Percentiles rank a stretch among this genome's conserved stretches.
Evolutionary conservation across 495 filamentous ascomycete genomes (phyloP).

Genomic region (Lasiosphaeria ovina): DNA sequence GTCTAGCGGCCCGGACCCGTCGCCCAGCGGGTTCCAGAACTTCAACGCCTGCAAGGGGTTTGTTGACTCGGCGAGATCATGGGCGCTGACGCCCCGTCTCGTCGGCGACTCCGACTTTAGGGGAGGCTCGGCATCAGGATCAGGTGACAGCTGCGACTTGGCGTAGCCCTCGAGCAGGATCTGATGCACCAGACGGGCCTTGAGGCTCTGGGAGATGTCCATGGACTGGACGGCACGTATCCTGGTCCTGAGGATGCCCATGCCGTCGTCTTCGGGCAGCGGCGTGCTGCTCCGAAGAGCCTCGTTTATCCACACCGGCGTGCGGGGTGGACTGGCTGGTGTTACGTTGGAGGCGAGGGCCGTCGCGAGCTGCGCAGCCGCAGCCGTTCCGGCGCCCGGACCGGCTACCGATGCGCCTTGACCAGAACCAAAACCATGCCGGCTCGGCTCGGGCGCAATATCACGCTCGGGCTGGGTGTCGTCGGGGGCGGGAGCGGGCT

Average conservation of each 20-base stretch:
- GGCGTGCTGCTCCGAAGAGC: conserved; percentile 8
- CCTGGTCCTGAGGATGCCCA: conserved; percentile 68
- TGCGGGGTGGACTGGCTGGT: background rate
- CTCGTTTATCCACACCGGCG: conserved; percentile 11
- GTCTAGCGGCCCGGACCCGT: conserved; percentile 38
- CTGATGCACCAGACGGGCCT: conserved; percentile 79
- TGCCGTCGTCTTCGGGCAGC: conserved; percentile 92
- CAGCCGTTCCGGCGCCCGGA: background rate
- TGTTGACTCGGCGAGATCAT: conserved; percentile 22
- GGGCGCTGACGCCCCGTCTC: conserved; percentile 26
- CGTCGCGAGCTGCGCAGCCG: background rate
- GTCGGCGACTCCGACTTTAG: conserved; percentile 29
- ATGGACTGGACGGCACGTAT: conserved; percentile 74
- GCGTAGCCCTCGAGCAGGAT: conserved; percentile 79
- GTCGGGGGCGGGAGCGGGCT: background rate
- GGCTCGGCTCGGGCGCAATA: background rate
- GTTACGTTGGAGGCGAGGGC: background rate
- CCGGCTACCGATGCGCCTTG: background rate
- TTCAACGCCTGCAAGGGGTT: conserved; percentile 35
- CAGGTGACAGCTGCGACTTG: conserved; percentile 33
- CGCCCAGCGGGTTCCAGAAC: conserved; percentile 40
- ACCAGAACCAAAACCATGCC: background rate
- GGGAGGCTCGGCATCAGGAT: conserved; percentile 7
- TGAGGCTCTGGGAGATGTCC: conserved; percentile 64
- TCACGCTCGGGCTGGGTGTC: background rate